Evolutionary conservation across 257 asterid species (phyloP).

Genomic region (Eustoma russellianum): DNA sequence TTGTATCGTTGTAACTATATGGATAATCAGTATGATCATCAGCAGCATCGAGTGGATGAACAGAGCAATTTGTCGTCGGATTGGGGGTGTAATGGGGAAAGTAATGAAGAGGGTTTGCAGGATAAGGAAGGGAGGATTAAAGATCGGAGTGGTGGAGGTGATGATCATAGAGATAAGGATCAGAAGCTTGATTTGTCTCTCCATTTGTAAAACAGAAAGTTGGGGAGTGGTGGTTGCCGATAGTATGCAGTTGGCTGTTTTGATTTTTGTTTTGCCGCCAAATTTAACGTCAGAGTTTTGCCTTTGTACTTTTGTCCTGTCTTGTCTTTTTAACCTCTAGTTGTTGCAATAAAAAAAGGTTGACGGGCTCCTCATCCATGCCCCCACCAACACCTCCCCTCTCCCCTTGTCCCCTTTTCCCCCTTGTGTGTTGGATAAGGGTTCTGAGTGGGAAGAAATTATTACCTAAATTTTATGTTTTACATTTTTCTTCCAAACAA

Average conservation of each 20-base stretch:
- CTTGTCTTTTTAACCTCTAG: not conserved
- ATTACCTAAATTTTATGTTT: too few species aligned
- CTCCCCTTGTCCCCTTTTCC: too few species aligned
- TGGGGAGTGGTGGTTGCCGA: too few species aligned
- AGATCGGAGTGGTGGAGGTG: slow-evolving; percentile 12
- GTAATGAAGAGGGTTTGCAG: slow-evolving; percentile 14
- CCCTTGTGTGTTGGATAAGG: too few species aligned
- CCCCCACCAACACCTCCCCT: too few species aligned
- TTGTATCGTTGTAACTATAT: slow-evolving; percentile 28
- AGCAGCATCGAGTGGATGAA: slow-evolving; percentile 24
- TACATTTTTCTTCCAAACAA: too few species aligned
- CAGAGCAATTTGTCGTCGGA: slow-evolving; percentile 19
- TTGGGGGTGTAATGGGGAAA: slow-evolving; percentile 30
- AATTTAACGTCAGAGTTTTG: not conserved
- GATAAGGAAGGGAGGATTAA: not conserved
- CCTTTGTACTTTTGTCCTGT: not conserved
- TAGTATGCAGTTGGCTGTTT: not conserved
- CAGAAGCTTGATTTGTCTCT: slow-evolving; percentile 77
- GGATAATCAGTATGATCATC: slow-evolving; percentile 15
- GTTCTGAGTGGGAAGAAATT: too few species aligned
- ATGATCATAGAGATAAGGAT: slow-evolving; percentile 19
- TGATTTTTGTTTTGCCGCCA: slow-evolving; percentile 5
- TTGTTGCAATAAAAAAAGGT: slow-evolving; percentile 1
- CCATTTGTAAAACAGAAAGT: slow-evolving; percentile 38
- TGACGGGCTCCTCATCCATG: not conserved